These are phyloP conservation scores for Phylloporus arenicola DNA, from an alignment of 768 basidiomycete genomes.

Conservation along the genomic window DNA sequence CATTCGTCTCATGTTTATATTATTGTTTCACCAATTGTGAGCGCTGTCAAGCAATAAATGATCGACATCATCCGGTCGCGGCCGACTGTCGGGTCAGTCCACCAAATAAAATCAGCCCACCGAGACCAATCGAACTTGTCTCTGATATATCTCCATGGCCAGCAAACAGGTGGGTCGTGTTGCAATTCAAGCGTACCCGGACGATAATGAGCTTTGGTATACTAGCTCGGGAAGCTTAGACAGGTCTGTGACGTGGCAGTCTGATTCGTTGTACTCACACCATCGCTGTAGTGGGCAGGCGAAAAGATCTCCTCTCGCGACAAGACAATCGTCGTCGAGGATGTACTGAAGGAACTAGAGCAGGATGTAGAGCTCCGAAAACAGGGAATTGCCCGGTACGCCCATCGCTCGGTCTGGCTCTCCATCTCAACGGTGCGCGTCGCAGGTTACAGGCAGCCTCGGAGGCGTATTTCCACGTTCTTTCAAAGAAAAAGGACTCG, in stretches of 20 bases:
- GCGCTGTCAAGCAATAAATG: background rate
- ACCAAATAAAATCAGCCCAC: slow-evolving; percentile 15
- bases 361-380: slow-evolving; percentile 77
- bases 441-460: slow-evolving; percentile 68
- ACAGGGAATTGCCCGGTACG: slow-evolving; percentile 69
- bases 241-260: slow-evolving; percentile 45
- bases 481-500: slow-evolving; percentile 76
- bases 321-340: slow-evolving; percentile 63
- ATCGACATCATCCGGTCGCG: slow-evolving; percentile 11
- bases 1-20: background rate
- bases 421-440: slow-evolving; percentile 1
- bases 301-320: slow-evolving; percentile 84
- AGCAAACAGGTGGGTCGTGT: slow-evolving; percentile 51
- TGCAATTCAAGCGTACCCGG: background rate
- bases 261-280: slow-evolving; percentile 1
- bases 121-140: background rate
- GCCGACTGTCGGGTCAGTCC: slow-evolving; percentile 5
- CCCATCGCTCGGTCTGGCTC: background rate
- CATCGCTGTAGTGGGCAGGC: slow-evolving; percentile 68
- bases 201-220: slow-evolving; percentile 2
- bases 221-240: slow-evolving; percentile 69
- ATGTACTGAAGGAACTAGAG: slow-evolving; percentile 78
- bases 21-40: background rate
- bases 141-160: slow-evolving; percentile 42
- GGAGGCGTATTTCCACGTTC: slow-evolving; percentile 57